Evolutionary conservation across 176 grass and related monocot species (phyloP).

Genomic region (Tillandsia leiboldiana): DNA sequence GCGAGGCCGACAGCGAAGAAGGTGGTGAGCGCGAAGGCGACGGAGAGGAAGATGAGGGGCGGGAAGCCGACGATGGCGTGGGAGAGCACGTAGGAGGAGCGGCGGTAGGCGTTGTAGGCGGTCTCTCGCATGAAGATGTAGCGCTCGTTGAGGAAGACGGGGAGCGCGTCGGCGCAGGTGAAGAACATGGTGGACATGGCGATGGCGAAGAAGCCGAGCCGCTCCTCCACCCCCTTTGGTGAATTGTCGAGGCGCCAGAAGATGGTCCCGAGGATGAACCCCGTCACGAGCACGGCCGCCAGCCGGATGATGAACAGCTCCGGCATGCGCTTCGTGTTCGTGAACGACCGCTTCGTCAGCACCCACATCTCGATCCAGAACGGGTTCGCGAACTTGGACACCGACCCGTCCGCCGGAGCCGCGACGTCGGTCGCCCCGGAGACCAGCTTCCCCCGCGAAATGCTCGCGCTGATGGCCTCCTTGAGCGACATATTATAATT

Average conservation of each 20-base stretch:
- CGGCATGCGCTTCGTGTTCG: conserved; percentile 73
- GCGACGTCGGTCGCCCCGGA: conserved; percentile 56
- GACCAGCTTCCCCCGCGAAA: conserved; percentile 91
- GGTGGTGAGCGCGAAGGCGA: conserved; percentile 86
- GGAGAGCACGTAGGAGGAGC: conserved; percentile 91
- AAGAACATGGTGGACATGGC: conserved; percentile 99
- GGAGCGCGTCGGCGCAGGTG: conserved; percentile 91
- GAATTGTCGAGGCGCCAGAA: conserved; percentile 95
- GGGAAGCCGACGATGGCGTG: conserved; percentile 83
- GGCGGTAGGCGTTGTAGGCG: conserved; percentile 91
- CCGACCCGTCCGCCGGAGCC: conserved; percentile 7
- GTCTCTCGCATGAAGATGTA: conserved; percentile 99
- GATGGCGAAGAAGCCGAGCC: conserved; percentile 91
- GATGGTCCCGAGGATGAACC: conserved; percentile 89
- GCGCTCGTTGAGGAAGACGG: conserved; percentile 92
- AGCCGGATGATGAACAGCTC: conserved; percentile 82
- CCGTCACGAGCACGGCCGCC: conserved; percentile 67
- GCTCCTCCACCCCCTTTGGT: conserved; percentile 80
- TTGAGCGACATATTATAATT: conserved; percentile 48
- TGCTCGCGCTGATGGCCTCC: conserved; percentile 79
- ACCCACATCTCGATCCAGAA: conserved; percentile 91
- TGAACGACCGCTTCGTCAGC: conserved; percentile 64
- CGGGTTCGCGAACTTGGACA: conserved; percentile 77
- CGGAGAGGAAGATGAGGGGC: conserved; percentile 59
- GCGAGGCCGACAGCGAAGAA: conserved; percentile 87